Percentiles rank a stretch among this genome's conserved stretches.
phyloP scores from a whole-genome alignment of 2,329 filamentous ascomycete species.

The Calonectria leucothoes region DNA sequence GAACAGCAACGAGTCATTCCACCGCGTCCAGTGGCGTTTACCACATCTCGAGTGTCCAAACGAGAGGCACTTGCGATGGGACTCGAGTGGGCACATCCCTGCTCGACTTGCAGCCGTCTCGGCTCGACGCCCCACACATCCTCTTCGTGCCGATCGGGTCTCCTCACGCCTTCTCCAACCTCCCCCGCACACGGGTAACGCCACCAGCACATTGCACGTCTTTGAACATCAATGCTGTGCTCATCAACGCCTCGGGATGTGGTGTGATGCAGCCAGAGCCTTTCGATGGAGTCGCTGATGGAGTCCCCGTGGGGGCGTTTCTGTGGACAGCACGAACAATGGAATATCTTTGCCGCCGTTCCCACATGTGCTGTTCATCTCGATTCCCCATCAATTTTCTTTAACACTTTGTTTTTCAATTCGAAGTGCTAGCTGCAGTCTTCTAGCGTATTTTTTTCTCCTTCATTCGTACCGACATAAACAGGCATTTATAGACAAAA shows the following conservation, averaged over 20 bases:
- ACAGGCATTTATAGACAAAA: conserved; percentile 24
- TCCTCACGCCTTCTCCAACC: conserved; percentile 36
- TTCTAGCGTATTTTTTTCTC: background rate
- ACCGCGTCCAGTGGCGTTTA: background rate
- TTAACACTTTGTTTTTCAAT: background rate
- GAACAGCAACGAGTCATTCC: conserved; percentile 7
- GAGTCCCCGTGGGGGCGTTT: conserved; percentile 24
- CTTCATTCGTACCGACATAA: background rate
- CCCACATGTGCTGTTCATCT: conserved; percentile 19
- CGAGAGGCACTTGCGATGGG: conserved; percentile 16
- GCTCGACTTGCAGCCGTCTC: conserved; percentile 18
- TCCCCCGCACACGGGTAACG: conserved; percentile 38
- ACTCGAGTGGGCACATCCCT: conserved; percentile 19
- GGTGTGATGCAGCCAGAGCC: conserved; percentile 24
- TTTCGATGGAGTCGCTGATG: conserved; percentile 23
- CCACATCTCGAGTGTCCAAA: background rate
- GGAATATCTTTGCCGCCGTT: conserved; percentile 22
- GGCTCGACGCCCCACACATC: conserved; percentile 41
- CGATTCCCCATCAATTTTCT: conserved; percentile 3
- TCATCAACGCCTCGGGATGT: conserved; percentile 24
- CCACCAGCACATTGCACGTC: conserved; percentile 15
- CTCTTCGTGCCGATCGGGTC: conserved; percentile 42
- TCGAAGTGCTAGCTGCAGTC: background rate
- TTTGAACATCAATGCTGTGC: conserved; percentile 3
- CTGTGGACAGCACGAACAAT: conserved; percentile 19